These are phyloP conservation scores for Clarireedia paspali DNA, from an alignment of 2,329 filamentous ascomycete genomes.

Conservation along the genomic window DNA sequence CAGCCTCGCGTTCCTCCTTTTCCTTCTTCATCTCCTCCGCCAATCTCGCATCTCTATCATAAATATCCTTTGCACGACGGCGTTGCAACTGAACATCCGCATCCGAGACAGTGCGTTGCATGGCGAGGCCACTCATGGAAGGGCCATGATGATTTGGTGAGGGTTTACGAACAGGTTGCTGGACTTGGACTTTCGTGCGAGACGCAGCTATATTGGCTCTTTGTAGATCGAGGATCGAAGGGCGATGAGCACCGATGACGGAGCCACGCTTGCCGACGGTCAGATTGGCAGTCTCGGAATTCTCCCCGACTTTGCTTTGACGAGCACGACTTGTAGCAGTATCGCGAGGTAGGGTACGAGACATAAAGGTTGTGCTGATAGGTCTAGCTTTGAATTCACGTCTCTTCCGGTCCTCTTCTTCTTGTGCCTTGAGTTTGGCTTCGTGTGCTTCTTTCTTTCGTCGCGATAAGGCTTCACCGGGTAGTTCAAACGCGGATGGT, in stretches of 20 bases:
- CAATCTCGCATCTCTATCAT: slow-evolving; percentile 43
- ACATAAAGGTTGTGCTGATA: slow-evolving; percentile 37
- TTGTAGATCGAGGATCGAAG: slow-evolving; percentile 29
- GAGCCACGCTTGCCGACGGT: slow-evolving; percentile 25
- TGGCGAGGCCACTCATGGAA: slow-evolving; percentile 20
- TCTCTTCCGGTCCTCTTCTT: slow-evolving; percentile 51
- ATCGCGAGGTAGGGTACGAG: slow-evolving; percentile 40
- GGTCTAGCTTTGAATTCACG: slow-evolving; percentile 59
- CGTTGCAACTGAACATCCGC: slow-evolving; percentile 45
- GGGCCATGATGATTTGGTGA: slow-evolving; percentile 18
- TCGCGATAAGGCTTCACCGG: slow-evolving; percentile 48
- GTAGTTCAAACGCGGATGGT: slow-evolving; percentile 50
- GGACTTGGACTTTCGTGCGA: slow-evolving; percentile 19
- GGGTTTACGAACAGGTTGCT: slow-evolving; percentile 16
- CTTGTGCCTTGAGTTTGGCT: slow-evolving; percentile 46
- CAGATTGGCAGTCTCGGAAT: slow-evolving; percentile 16
- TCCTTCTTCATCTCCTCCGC: slow-evolving; percentile 43
- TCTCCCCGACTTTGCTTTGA: slow-evolving; percentile 35
- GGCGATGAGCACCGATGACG: slow-evolving; percentile 27
- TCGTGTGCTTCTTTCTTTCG: slow-evolving; percentile 47
- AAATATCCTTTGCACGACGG: slow-evolving; percentile 46
- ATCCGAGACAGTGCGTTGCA: slow-evolving; percentile 40
- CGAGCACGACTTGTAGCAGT: slow-evolving; percentile 51
- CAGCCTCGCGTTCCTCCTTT: slow-evolving; percentile 45
- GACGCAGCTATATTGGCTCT: slow-evolving; percentile 24